phyloP scores from a whole-genome alignment of 1,284 basidiomycete genomes.

The Lignosus rhinocerotis region DNA sequence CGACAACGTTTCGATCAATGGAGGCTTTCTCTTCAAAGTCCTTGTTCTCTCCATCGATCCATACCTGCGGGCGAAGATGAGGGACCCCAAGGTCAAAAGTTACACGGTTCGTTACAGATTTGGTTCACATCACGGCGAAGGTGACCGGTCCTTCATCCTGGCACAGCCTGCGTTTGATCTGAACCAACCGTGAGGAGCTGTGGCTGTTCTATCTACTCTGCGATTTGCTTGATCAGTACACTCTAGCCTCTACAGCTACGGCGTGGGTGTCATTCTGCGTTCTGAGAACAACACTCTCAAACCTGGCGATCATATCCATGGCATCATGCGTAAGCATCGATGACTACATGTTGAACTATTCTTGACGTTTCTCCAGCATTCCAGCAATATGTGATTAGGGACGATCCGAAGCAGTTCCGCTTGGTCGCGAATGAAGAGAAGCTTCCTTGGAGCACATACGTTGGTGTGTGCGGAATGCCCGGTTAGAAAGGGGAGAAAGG shows the following conservation, averaged over 20 bases:
- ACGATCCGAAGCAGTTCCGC: constrained; percentile 1
- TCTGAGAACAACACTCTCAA: constrained; percentile 41
- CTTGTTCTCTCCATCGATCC: constrained; percentile 50
- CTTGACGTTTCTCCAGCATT: constrained; percentile 16
- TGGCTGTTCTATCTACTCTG: not conserved
- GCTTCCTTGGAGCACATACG: constrained; percentile 33
- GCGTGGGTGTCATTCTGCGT: constrained; percentile 44
- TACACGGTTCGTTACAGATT: not conserved
- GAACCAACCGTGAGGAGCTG: constrained; percentile 15
- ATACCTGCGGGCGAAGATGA: constrained; percentile 43
- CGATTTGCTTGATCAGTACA: no score
- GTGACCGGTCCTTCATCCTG: not conserved
- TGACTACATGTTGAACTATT: not conserved
- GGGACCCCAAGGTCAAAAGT: constrained; percentile 16
- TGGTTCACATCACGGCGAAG: not conserved
- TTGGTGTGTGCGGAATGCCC: constrained; percentile 36
- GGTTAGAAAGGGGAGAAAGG: constrained; percentile 16
- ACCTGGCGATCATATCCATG: constrained; percentile 46
- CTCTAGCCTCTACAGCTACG: constrained; percentile 25
- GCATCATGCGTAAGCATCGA: constrained; percentile 27
- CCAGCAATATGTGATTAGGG: constrained; percentile 23
- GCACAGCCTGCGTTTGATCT: constrained; percentile 11
- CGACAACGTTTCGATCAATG: constrained; percentile 48
- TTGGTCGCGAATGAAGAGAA: constrained; percentile 29
- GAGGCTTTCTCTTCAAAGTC: constrained; percentile 52